Base-by-base conservation (phyloP, 2,329 filamentous ascomycete genomes). In the Colletotrichum sp. region DNA sequence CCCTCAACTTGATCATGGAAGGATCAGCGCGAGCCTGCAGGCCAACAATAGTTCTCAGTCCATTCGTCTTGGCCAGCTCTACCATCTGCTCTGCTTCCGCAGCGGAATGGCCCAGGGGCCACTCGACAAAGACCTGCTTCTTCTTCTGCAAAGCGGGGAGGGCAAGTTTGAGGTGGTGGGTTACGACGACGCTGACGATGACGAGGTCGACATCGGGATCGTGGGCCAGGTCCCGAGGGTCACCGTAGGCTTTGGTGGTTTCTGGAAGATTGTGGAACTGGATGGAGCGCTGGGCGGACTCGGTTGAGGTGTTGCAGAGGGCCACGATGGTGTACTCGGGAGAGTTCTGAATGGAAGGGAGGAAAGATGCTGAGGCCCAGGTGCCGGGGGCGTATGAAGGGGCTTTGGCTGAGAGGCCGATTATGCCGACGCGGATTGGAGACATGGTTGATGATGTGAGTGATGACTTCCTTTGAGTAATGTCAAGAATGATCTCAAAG, bases 341-440 rank as follows among this genome's bases (percentile, higher is more conserved):
- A 18, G 83, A 84, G 9, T 87, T 86, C 5, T 80, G 83, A 0
- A 86, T 81, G 0, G 89, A 93, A 0, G 92, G 90, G 0, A 93
- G 86, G 78, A 93, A 92, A 4, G 88, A 90, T 30, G 80, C 78
- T 36, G 83, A 85, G 4, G 90, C 91, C 91, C 91, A 93, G 0
- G 87, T 1, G 89, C 81, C 5, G 87, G 88, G 78, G 56, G 79
- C 81, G 2, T 78, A 87, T 6, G 85, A 87, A 34, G 85, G 85
- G 66, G 89, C 87, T 3, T 85, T 84, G 70, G 88, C 83, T 2
- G 89, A 92, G 68, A 93, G 89, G 61, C 91, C 91, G 73, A 92
- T 85, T n/a, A 93, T 84, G 34, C 87, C 91, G 18, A 90, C 82
- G 68, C 89, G 88, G 74, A 92, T 90, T 12, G 86, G 79, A 10